Base-by-base conservation (phyloP, 495 filamentous ascomycete species). In the Talaromyces nanjingensis region DNA sequence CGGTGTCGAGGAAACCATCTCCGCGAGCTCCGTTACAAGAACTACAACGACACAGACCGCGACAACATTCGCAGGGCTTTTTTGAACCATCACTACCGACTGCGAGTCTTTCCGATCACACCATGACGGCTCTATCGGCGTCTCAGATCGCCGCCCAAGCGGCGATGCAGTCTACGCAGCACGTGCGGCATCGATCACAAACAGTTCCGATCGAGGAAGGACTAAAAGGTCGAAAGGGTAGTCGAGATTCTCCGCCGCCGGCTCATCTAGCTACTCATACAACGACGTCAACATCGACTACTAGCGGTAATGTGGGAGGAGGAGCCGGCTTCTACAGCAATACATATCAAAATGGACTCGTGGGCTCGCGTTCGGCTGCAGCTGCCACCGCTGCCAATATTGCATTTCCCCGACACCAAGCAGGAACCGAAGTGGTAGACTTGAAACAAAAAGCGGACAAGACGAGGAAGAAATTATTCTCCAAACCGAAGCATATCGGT, bases 121-220 rank as follows among this genome's bases (percentile, higher is more conserved):
- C 63, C 70, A 67, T 73, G 71, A 60, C 74, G 60, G 80, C 80
- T 55, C 76, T 91, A 53, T 86, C 87, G 3, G 90, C 92, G 7
- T 93, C 91, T 65, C 86, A 91, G 70, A 96, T 96, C 67, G 93
- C 93, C 20, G 93, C 92, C 25, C 93, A 97, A 76, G 86, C 93
- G 20, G 92, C 92, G 25, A 93, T 96, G 86, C 89, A 88, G 64
- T 83, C 86, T 59, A 84, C 86, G 60, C 79, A 81, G 49, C 74
- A 81, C 61, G 80, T 76, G 29, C 83, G 89, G 31, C 90, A 93
- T 70, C 84, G 92, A 27, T 89, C 90, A 12, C 87, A 88, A 67
- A 91, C 86, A 1, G 78, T 86, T 14, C 78, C 79, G 63, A 70
- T 70, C 74, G 79, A 73, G 60, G 77, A 71, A 59, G 71, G 34